phyloP scores from a whole-genome alignment of 106 monocot species.

The Dioscorea dumetorum region DNA sequence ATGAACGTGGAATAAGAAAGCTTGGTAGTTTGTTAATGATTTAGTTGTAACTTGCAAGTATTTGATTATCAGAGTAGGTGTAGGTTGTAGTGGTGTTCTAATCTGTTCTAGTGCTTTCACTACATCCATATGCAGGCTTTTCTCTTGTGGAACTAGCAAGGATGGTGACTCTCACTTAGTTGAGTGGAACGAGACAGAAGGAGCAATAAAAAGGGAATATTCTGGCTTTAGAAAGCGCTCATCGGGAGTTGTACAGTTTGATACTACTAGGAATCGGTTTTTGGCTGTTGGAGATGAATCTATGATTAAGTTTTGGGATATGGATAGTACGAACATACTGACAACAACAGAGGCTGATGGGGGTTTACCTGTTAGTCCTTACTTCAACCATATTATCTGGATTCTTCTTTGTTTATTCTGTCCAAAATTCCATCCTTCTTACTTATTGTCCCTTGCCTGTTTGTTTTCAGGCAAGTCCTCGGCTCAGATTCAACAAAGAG shows the following conservation, averaged over 20 bases:
- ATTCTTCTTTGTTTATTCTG: no score
- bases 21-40: no score
- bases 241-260: conserved; percentile 66
- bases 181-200: conserved; percentile 86
- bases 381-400: not conserved
- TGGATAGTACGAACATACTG: conserved; percentile 59
- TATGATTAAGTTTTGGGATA: conserved; percentile 77
- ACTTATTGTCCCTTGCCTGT: not conserved
- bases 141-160: conserved; percentile 81
- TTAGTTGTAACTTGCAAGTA: no score
- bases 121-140: conserved; percentile 35
- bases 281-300: conserved; percentile 83
- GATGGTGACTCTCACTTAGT: conserved; percentile 66
- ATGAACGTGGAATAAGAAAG: no score
- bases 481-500: conserved; percentile 69
- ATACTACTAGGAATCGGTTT: conserved; percentile 54
- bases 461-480: conserved; percentile 38
- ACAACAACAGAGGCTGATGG: conserved; percentile 72
- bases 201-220: conserved; percentile 60
- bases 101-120: no score
- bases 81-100: no score
- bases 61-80: no score
- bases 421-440: not conserved
- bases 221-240: conserved; percentile 65
- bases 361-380: conserved; percentile 29